Percentiles rank a stretch among this genome's conserved stretches.
phyloP scores from a whole-genome alignment of 805 yeast genomes.

The Teunomyces tritomae region DNA sequence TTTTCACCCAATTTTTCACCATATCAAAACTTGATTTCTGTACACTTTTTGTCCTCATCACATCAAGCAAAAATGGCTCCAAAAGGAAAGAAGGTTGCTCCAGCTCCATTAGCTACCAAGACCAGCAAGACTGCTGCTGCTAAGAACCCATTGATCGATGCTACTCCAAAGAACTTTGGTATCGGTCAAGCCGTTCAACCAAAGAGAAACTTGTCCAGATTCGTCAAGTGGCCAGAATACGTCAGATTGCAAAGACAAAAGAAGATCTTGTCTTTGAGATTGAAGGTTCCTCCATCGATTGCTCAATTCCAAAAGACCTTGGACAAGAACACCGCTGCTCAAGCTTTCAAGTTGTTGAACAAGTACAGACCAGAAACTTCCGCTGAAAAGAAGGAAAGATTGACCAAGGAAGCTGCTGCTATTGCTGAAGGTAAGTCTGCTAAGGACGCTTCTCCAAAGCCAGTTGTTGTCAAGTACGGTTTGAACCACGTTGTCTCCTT shows the following conservation, averaged over 20 bases:
- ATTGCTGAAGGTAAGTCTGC: constrained; percentile 97
- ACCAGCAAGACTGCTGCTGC: constrained; percentile 31
- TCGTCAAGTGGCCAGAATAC: constrained; percentile 99
- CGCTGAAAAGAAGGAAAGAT: constrained; percentile 98
- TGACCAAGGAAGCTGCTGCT: constrained; percentile 98
- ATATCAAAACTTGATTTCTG: background rate
- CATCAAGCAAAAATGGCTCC: constrained; percentile 33
- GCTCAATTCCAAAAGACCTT: constrained; percentile 94
- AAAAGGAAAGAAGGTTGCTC: constrained; percentile 81
- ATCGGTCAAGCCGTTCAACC: constrained; percentile 95
- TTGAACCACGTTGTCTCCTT: constrained; percentile 97
- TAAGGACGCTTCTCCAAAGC: constrained; percentile 96
- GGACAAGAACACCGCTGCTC: constrained; percentile 99
- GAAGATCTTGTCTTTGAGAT: constrained; percentile 91
- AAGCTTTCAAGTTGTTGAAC: constrained; percentile 95
- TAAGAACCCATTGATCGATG: constrained; percentile 84
- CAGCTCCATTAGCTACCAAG: constrained; percentile 94
- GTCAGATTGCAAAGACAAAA: constrained; percentile 98
- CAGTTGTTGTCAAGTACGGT: constrained; percentile 96
- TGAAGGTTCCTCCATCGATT: constrained; percentile 98
- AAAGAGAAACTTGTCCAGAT: constrained; percentile 95
- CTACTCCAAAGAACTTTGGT: constrained; percentile 92
- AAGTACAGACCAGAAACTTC: constrained; percentile 98
- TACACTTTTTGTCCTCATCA: constrained; percentile 8
- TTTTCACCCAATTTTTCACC: constrained; percentile 5